Evolutionary conservation across 306 rosid genomes (phyloP).

Genomic region (Trifolium repens): DNA sequence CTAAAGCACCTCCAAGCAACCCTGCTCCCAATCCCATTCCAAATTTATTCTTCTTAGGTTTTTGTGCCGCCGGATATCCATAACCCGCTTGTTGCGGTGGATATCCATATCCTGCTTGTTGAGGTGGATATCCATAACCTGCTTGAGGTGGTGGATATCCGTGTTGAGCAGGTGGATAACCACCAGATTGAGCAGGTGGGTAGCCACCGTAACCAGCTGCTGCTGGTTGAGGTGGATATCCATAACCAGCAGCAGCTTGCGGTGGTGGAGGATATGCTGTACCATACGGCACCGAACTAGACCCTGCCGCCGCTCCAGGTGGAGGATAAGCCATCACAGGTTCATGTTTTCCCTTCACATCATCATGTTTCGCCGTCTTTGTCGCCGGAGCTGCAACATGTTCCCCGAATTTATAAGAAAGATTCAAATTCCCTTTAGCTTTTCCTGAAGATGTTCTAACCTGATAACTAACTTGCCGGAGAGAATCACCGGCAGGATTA

Average conservation of each 20-base stretch:
- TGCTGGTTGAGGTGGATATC: not conserved
- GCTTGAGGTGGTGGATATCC: conserved; percentile 43
- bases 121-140: conserved; percentile 21
- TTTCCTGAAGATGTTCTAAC: conserved; percentile 65
- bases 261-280: conserved; percentile 14
- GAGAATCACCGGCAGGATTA: conserved; percentile 35
- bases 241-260: not conserved
- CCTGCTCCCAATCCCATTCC: conserved; percentile 89
- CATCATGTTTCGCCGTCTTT: not conserved
- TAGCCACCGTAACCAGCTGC: not conserved
- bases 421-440: conserved; percentile 55
- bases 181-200: conserved; percentile 28
- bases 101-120: conserved; percentile 28
- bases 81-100: conserved; percentile 41
- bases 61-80: conserved; percentile 54
- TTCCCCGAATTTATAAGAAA: conserved; percentile 55
- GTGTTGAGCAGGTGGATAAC: conserved; percentile 24
- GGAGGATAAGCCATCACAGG: conserved; percentile 47
- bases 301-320: conserved; percentile 16
- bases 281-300: conserved; percentile 37
- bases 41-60: conserved; percentile 54
- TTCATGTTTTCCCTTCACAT: conserved; percentile 10
- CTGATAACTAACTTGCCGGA: conserved; percentile 55
- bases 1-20: conserved; percentile 73
- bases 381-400: not conserved